Conservation (phyloP, 306 rosid species). For the Cucurbita pepo region DNA sequence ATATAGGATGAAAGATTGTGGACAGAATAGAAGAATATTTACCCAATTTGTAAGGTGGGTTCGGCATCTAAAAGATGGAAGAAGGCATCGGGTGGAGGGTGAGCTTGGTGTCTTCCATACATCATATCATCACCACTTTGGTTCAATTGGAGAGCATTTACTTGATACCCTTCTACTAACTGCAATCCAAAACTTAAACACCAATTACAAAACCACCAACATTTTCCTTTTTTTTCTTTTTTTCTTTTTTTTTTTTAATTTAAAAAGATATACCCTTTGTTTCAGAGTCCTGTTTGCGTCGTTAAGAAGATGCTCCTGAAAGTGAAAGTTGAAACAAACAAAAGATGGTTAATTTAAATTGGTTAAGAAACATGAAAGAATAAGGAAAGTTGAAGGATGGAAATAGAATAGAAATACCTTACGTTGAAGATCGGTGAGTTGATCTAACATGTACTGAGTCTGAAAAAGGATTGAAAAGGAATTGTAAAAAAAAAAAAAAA, state of each 20-base stretch:
- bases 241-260: too few species aligned
- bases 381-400: too few species aligned
- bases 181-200: conserved; percentile 8
- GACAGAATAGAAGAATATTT: background rate
- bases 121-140: conserved; percentile 45
- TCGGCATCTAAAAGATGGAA: conserved; percentile 73
- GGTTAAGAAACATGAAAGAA: background rate
- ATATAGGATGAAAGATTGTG: background rate
- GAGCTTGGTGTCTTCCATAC: conserved; percentile 54
- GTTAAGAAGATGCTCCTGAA: conserved; percentile 62
- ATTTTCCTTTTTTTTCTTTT: too few species aligned
- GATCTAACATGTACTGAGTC: conserved; percentile 87
- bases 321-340: background rate
- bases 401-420: conserved; percentile 22
- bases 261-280: conserved; percentile 44
- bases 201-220: too few species aligned
- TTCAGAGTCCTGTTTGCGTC: conserved; percentile 69
- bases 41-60: conserved; percentile 91
- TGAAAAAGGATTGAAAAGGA: conserved; percentile 6
- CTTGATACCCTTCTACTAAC: conserved; percentile 70
- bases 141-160: conserved; percentile 58
- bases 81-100: conserved; percentile 48
- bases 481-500: background rate
- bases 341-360: too few species aligned
- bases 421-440: conserved; percentile 77